Evolutionary conservation across 768 basidiomycete genomes (phyloP).

Genomic region (Chalciporus chontae): DNA sequence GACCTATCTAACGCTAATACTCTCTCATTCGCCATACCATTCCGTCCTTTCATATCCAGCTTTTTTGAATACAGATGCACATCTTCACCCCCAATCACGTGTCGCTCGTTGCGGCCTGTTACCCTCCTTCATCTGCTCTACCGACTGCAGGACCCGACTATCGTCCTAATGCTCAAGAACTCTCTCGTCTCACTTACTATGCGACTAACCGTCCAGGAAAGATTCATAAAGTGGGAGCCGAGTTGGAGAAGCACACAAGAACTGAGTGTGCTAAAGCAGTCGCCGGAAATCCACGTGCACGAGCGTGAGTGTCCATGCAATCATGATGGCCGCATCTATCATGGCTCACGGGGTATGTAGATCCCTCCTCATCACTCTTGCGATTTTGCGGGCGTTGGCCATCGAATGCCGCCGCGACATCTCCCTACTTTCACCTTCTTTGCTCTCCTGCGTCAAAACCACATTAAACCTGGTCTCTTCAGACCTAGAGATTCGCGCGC

Average conservation of each 20-base stretch:
- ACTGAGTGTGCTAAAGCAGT: conserved; percentile 60
- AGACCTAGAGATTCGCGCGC: conserved; percentile 74
- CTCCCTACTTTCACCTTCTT: conserved; percentile 63
- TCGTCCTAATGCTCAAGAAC: conserved; percentile 78
- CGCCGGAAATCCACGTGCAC: conserved; percentile 69
- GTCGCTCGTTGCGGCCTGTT: conserved; percentile 80
- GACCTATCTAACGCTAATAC: not conserved
- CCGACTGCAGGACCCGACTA: conserved; percentile 73
- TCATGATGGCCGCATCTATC: not conserved
- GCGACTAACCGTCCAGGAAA: conserved; percentile 82
- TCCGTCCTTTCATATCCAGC: not conserved
- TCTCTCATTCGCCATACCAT: not conserved
- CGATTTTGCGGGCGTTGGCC: conserved; percentile 77
- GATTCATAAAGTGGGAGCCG: conserved; percentile 68
- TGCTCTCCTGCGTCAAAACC: conserved; percentile 61
- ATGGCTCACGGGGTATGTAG: conserved; percentile 33
- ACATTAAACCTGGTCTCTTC: conserved; percentile 51
- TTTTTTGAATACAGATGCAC: conserved; percentile 45
- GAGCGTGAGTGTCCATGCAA: conserved; percentile 58
- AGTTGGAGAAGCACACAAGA: conserved; percentile 72
- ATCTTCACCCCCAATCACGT: conserved; percentile 82
- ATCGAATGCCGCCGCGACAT: conserved; percentile 87
- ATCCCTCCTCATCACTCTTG: conserved; percentile 76
- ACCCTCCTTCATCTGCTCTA: conserved; percentile 74
- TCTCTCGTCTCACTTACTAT: conserved; percentile 83